Evolutionary conservation across 495 filamentous ascomycete species (phyloP), one percentile per base, ranked within the genome.

Genomic region (Neurospora sp.): DNA sequence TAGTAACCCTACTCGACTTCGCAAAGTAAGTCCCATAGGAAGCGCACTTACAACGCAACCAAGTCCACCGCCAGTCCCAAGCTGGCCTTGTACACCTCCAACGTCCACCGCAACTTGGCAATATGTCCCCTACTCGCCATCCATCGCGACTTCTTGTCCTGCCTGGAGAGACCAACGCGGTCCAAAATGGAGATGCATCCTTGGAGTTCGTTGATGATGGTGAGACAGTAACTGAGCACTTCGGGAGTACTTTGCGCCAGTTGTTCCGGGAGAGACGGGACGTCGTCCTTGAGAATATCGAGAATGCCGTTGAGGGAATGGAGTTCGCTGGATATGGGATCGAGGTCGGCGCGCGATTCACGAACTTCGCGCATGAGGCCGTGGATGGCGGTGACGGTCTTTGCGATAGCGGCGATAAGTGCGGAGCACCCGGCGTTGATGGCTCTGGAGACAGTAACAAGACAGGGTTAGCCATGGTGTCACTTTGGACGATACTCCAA

Each of bases 251-350:
- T 76, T 23, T 79, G 74, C n/a, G 79, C 79, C 31, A 86, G 75
- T 12, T 80, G 76, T 2, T 77, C 71, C 18, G 84, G 83, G 42
- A 86, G 81, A 62, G 78, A 70, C 4, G 73, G 71, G 12, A 80
- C 83, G 76, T 88, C 85, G 70, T 87, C 83, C 20, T 82, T 80
- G 37, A 87, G 76, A 7, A 87, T 75, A 40, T 82, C 82, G 23
- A 87, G 77, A 5, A 85, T 78, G 39, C 78, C 81, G 70, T 84
- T 80, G 70, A 87, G 79, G 10, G 85, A 86, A 74, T 83, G 80
- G n/a, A 88, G 77, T 71, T 87, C 85, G 73, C 81, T 80, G 31
- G 85, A 84, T 20, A 87, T 79, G 71, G 75, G 78, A 69, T 87
- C 83, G 14, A 86, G 74, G 16, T 87, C 85, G 62, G 80, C 75